These are phyloP conservation scores for Penicillium capsulatum DNA, from an alignment of 2,329 filamentous ascomycete genomes.

Conservation along the genomic window DNA sequence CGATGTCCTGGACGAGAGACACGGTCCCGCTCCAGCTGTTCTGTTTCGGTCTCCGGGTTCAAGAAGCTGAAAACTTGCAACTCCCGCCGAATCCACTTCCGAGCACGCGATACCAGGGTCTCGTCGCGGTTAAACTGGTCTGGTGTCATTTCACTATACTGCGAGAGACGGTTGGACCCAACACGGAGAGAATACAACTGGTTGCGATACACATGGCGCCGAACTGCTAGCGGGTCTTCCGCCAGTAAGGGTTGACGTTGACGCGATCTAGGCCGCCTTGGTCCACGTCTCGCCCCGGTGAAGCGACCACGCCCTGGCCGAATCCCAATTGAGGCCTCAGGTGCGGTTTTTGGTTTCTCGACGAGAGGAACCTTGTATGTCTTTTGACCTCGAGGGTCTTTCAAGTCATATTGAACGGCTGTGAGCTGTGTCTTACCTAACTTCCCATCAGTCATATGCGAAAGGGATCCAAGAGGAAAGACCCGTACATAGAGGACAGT, in stretches of 20 bases:
- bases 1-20: slow-evolving; percentile 28
- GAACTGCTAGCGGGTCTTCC: slow-evolving; percentile 52
- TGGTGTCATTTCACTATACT: slow-evolving; percentile 70
- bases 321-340: neutral
- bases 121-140: slow-evolving; percentile 59
- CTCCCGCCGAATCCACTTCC: slow-evolving; percentile 78
- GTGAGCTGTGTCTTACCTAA: slow-evolving; percentile 51
- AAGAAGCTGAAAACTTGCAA: slow-evolving; percentile 78
- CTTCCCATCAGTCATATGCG: neutral
- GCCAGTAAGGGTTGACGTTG: slow-evolving; percentile 27
- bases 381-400: slow-evolving; percentile 51
- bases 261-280: slow-evolving; percentile 19
- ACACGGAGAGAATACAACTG: slow-evolving; percentile 75
- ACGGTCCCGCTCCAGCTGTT: slow-evolving; percentile 10
- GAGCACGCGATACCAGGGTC: slow-evolving; percentile 68
- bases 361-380: slow-evolving; percentile 52
- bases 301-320: slow-evolving; percentile 6
- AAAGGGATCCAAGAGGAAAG: neutral
- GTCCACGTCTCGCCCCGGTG: slow-evolving; percentile 2
- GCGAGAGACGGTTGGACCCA: slow-evolving; percentile 72
- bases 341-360: slow-evolving; percentile 13
- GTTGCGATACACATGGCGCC: slow-evolving; percentile 68
- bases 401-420: slow-evolving; percentile 63
- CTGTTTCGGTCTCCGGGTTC: slow-evolving; percentile 34
- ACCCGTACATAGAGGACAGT: slow-evolving; percentile 72